Conservation (phyloP, 2,329 filamentous ascomycete genomes). For the Sporothrix euskadiensis region DNA sequence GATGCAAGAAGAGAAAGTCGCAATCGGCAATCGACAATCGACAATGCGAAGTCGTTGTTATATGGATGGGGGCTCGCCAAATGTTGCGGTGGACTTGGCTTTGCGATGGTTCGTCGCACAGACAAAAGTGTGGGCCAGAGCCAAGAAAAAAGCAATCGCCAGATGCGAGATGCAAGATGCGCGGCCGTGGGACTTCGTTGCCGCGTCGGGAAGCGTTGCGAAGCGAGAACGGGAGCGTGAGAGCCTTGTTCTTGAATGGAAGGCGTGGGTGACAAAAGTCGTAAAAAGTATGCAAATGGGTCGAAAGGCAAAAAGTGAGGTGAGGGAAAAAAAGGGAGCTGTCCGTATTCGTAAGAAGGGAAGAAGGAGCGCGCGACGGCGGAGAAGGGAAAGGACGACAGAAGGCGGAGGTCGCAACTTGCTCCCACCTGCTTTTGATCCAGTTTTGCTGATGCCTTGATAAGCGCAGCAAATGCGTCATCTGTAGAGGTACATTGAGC, state of each 20-base stretch:
- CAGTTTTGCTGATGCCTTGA: conserved; percentile 26
- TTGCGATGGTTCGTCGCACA: conserved; percentile 5
- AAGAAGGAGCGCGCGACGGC: conserved; percentile 20
- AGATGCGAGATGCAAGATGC: not conserved
- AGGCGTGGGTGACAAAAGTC: not conserved
- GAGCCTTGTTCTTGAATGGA: not conserved
- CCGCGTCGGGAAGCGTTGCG: not conserved
- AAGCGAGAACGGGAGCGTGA: not conserved
- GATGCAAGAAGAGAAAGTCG: not conserved
- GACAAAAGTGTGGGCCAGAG: conserved; percentile 17
- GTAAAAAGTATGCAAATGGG: not conserved
- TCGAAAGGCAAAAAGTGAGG: not conserved
- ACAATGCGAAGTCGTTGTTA: not conserved
- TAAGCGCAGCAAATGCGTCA: conserved; percentile 23
- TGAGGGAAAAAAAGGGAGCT: conserved; percentile 4
- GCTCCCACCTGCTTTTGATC: conserved; percentile 6
- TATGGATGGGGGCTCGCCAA: not conserved
- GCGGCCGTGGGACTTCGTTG: not conserved
- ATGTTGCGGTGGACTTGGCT: not conserved
- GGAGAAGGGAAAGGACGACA: conserved; percentile 10
- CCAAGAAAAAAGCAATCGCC: conserved; percentile 7
- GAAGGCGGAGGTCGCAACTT: conserved; percentile 11
- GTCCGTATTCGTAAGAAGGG: not conserved
- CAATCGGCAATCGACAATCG: not conserved
- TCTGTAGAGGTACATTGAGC: not conserved